Conservation (phyloP, 1,139 yeast genomes). For the Sugiyamaella grinbergsii region DNA sequence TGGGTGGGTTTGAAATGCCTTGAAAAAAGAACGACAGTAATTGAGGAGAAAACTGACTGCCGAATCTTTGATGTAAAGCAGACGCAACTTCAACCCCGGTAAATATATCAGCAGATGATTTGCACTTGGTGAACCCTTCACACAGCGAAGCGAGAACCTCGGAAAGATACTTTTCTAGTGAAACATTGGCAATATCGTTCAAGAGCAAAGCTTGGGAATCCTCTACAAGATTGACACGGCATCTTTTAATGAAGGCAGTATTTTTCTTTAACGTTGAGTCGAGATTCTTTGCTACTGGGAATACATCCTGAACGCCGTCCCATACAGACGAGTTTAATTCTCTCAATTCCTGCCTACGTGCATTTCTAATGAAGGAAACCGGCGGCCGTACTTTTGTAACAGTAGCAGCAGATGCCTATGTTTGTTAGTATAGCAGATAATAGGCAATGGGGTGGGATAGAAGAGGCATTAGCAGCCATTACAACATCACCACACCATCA, state of each 20-base stretch:
- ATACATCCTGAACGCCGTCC: conserved; percentile 49
- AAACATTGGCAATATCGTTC: conserved; percentile 62
- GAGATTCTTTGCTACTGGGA: conserved; percentile 45
- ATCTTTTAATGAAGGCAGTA: conserved; percentile 74
- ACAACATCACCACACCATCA: conserved; percentile 11
- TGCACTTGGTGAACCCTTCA: conserved; percentile 62
- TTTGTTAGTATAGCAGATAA: conserved; percentile 6
- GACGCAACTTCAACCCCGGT: conserved; percentile 72
- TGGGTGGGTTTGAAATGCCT: conserved; percentile 49
- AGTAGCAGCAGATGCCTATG: conserved; percentile 12
- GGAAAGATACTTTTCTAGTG: conserved; percentile 73
- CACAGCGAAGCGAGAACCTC: conserved; percentile 66
- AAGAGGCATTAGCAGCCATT: too few relatives aligned
- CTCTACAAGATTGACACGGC: conserved; percentile 58
- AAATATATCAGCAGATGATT: conserved; percentile 58
- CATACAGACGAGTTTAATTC: conserved; percentile 55
- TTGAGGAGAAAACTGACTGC: conserved; percentile 53
- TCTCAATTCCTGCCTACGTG: conserved; percentile 45
- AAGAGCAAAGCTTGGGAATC: conserved; percentile 54
- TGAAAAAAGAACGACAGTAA: conserved; percentile 53
- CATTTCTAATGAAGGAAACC: conserved; percentile 8
- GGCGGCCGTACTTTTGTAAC: conserved; percentile 6
- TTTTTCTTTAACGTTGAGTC: conserved; percentile 85
- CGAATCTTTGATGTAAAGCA: conserved; percentile 76
- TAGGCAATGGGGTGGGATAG: not conserved